Percentiles rank a stretch among this genome's conserved stretches.
Evolutionary conservation across 1,284 basidiomycete genomes (phyloP).

Genomic region (Malassezia arunalokei): DNA sequence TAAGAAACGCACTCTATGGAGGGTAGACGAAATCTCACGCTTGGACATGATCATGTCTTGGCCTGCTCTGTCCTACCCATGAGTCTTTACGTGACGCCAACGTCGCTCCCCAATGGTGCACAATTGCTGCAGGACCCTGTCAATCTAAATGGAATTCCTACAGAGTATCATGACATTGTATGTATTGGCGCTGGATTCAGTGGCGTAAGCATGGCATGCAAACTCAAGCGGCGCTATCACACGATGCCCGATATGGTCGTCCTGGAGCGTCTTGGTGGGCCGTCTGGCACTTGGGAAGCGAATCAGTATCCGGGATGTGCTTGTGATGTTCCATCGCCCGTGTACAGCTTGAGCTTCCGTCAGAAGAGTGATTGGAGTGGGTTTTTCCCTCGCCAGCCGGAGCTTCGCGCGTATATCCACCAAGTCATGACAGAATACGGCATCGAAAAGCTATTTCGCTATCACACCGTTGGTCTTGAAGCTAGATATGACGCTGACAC

Average conservation of each 20-base stretch:
- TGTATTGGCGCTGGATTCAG: conserved; percentile 38
- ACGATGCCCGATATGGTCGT: conserved; percentile 31
- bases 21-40: no score
- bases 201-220: conserved; percentile 33
- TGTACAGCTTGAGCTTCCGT: conserved; percentile 42
- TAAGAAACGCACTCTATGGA: no score
- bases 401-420: conserved; percentile 31
- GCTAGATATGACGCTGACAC: conserved; percentile 32
- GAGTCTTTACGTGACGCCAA: not conserved
- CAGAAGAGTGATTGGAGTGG: conserved; percentile 38
- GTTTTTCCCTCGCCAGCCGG: conserved; percentile 31
- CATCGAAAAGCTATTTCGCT: conserved; percentile 25
- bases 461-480: conserved; percentile 27
- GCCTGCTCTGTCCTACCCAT: no score
- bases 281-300: conserved; percentile 30
- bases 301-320: conserved; percentile 38
- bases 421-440: conserved; percentile 30
- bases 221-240: conserved; percentile 25
- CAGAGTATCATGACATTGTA: conserved; percentile 37
- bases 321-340: conserved; percentile 39
- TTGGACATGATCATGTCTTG: no score
- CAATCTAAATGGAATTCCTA: conserved; percentile 11
- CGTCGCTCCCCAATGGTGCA: conserved; percentile 5
- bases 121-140: conserved; percentile 13
- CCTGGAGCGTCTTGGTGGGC: conserved; percentile 22